Percentiles rank a stretch among this genome's conserved stretches.
These are phyloP conservation scores for Skeletonema costatum DNA, from an alignment of 108 stramenopile species.

Conservation along the genomic window DNA sequence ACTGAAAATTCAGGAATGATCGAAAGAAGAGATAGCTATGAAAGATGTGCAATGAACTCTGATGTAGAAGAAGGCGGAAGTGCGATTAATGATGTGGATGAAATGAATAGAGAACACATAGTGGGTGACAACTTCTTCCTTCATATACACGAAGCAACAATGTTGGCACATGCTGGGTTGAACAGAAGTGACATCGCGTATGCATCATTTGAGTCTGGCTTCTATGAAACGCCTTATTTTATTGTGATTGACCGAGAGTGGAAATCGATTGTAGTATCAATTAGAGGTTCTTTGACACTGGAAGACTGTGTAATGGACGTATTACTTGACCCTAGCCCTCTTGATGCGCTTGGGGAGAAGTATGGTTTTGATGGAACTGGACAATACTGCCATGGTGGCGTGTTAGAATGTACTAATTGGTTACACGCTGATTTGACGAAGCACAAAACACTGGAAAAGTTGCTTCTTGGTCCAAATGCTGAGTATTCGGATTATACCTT, in stretches of 20 bases:
- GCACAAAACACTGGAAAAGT: conserved; percentile 65
- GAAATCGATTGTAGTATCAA: conserved; percentile 85
- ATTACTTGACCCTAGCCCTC: conserved; percentile 77
- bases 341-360: conserved; percentile 73
- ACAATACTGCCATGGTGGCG: conserved; percentile 91
- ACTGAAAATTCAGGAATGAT: neutral
- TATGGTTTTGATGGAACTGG: conserved; percentile 84
- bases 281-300: conserved; percentile 93
- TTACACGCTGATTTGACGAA: conserved; percentile 76
- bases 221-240: conserved; percentile 88
- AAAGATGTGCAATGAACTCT: neutral
- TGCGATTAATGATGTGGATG: neutral
- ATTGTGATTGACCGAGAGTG: conserved; percentile 90
- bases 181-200: conserved; percentile 87
- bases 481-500: conserved; percentile 75
- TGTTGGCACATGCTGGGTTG: conserved; percentile 75
- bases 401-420: conserved; percentile 78
- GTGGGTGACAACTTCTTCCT: conserved; percentile 79
- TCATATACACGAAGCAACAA: conserved; percentile 69
- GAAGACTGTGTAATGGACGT: conserved; percentile 97
- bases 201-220: conserved; percentile 80
- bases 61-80: neutral
- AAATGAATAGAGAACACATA: conserved; percentile 14
- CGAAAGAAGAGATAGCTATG: neutral
- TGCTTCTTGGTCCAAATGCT: conserved; percentile 60